Base-by-base conservation (phyloP, 1,139 yeast species). In the Yamadazyma taylorii region DNA sequence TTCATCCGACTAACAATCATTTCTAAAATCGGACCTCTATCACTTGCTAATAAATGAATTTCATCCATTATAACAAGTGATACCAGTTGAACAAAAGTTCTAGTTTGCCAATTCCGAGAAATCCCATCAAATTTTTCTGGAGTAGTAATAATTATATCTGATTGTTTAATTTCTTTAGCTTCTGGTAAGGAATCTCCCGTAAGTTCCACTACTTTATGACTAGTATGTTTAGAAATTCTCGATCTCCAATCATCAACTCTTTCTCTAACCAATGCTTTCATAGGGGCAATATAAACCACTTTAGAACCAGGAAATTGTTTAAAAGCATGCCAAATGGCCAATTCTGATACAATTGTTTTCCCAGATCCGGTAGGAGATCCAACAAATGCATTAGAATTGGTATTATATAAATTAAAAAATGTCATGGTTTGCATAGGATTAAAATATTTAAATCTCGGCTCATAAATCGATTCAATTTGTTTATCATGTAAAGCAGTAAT, bases 351-450 rank as follows among this genome's bases (percentile, higher is more conserved):
- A 30, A 92, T 85, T 0, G 98, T 94, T 58, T 94, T 94, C 48
- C 99, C 99, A 0, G 98, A 92, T 22, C 98, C 98, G 2, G 98
- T 94, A 3, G 99, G 99, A 0, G 97, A 90, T 11, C 99, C 99
- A 30, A 94, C 87, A 60, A 94, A 85, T 0, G 85, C 90, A 58
- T 86, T 86, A 3, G 83, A 76, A 46, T 84, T 79, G 2, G 84
- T 66, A 56, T 92, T 83, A 61, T 90, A 94, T 31, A 94, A 64
- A 0, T 96, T 78, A 55, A 90, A 96, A 63, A 94, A 94, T 0
- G 85, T 79, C 97, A 92, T 92, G 0, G 97, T 90, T 62, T 94
- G 98, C 96, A 94, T 90, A 5, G 98, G 98, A 56, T 94, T 94
- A 72, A 94, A 94, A 59, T 86, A 92, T 39, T 77, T 77, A 69